Percentiles rank a stretch among this genome's conserved stretches.
These are phyloP conservation scores for Abelmoschus esculentus DNA, from an alignment of 345 rosid species.

Conservation along the genomic window DNA sequence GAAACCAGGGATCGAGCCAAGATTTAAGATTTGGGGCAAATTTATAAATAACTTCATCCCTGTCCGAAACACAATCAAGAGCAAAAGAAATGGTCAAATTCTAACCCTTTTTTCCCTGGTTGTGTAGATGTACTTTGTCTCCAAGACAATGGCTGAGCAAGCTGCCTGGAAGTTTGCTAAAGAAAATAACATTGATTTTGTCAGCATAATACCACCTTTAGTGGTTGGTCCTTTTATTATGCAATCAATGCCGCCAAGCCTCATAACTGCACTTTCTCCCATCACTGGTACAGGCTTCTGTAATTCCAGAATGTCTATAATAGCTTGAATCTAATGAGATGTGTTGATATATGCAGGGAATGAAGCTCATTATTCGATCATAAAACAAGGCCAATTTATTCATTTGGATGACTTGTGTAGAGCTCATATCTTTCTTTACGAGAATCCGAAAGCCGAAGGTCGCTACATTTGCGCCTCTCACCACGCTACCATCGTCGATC, in stretches of 20 bases:
- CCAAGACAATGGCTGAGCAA: conserved; percentile 27
- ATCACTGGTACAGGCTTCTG: conserved; percentile 14
- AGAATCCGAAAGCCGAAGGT: conserved; percentile 38
- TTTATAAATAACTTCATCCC: no score
- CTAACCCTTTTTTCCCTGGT: not conserved
- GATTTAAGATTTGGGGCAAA: no score
- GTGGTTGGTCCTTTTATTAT: conserved; percentile 31
- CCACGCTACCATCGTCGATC: conserved; percentile 24
- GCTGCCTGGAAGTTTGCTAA: conserved; percentile 29
- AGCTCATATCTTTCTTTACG: conserved; percentile 27
- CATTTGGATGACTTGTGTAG: conserved; percentile 39
- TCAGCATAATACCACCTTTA: conserved; percentile 20
- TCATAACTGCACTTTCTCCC: conserved; percentile 18
- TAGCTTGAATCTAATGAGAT: not conserved
- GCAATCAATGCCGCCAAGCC: conserved; percentile 21
- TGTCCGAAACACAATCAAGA: not conserved
- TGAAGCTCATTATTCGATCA: conserved; percentile 15
- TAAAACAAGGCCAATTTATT: conserved; percentile 13
- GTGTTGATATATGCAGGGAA: conserved; percentile 10
- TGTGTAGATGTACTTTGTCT: conserved; percentile 20
- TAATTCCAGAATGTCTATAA: not conserved
- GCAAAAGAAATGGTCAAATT: not conserved
- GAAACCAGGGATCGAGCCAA: no score
- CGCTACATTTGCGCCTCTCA: conserved; percentile 39
- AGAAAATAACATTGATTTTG: conserved; percentile 26